phyloP scores from a whole-genome alignment of 148 eudicot species.

The Rheum nobile region DNA sequence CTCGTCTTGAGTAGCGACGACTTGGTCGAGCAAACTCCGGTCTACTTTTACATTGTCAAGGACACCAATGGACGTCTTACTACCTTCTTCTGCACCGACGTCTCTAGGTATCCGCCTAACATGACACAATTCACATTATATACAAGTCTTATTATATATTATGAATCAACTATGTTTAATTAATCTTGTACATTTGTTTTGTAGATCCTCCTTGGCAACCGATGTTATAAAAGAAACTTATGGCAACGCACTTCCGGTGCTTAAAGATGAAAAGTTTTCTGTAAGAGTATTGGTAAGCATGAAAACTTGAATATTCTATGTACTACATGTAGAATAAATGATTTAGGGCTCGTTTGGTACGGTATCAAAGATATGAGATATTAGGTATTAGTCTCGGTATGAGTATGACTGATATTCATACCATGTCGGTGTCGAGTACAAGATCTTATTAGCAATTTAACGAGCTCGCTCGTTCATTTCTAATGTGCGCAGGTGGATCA shows the following conservation, averaged over 20 bases:
- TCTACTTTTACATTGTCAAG: constrained; percentile 54
- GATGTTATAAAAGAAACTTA: constrained; percentile 40
- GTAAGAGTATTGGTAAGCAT: constrained; percentile 43
- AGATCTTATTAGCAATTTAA: too few species aligned
- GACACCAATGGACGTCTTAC: constrained; percentile 23
- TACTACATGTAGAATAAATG: too few species aligned
- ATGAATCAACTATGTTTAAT: not conserved
- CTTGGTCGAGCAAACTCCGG: constrained; percentile 46
- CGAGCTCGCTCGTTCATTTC: not conserved
- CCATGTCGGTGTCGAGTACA: too few species aligned
- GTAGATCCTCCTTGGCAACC: constrained; percentile 49
- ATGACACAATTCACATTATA: not conserved
- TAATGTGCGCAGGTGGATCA: constrained; percentile 46
- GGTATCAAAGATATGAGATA: too few species aligned
- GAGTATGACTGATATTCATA: too few species aligned
- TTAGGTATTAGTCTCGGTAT: too few species aligned
- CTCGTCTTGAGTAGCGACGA: constrained; percentile 26
- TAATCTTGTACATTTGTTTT: constrained; percentile 3
- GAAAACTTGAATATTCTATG: not conserved
- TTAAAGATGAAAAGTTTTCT: constrained; percentile 43
- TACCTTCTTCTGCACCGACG: constrained; percentile 62
- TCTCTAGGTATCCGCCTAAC: constrained; percentile 35
- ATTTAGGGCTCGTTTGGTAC: too few species aligned
- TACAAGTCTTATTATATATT: not conserved
- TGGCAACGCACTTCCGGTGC: constrained; percentile 55